A percentile compares a stretch with the other conserved stretches of the same genome.
Evolutionary conservation across 2,329 filamentous ascomycete species (phyloP).

Genomic region (Aaosphaeria arxii): DNA sequence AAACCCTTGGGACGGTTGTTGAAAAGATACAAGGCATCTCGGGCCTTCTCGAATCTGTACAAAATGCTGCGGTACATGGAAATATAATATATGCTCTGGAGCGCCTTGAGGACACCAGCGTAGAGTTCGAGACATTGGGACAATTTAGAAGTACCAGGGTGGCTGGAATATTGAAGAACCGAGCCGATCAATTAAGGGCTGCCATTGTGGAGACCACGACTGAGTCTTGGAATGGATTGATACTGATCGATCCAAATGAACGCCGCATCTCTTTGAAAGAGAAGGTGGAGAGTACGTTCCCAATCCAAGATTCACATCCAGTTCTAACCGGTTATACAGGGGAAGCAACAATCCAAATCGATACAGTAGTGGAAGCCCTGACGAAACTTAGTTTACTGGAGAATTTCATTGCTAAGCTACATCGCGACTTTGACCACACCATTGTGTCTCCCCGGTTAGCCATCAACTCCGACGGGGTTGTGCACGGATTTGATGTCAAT

Average conservation of each 20-base stretch:
- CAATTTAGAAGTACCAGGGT: slow-evolving; percentile 61
- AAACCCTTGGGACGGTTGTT: slow-evolving; percentile 49
- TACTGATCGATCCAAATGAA: slow-evolving; percentile 59
- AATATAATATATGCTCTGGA: slow-evolving; percentile 49
- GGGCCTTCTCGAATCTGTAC: slow-evolving; percentile 46
- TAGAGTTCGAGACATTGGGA: slow-evolving; percentile 58
- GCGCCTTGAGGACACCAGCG: slow-evolving; percentile 48
- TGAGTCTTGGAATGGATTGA: slow-evolving; percentile 67
- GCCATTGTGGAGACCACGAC: slow-evolving; percentile 65
- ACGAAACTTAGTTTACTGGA: slow-evolving; percentile 39
- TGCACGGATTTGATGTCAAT: slow-evolving; percentile 28
- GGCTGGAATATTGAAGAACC: slow-evolving; percentile 62
- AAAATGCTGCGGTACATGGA: slow-evolving; percentile 43
- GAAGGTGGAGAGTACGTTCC: slow-evolving; percentile 47
- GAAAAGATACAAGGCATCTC: slow-evolving; percentile 52
- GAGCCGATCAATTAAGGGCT: slow-evolving; percentile 64
- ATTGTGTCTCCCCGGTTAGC: slow-evolving; percentile 60
- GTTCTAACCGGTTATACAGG: background rate
- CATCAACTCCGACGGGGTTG: slow-evolving; percentile 30
- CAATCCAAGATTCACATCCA: background rate
- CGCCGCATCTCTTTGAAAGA: slow-evolving; percentile 57
- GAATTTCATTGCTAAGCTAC: slow-evolving; percentile 57
- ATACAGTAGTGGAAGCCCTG: slow-evolving; percentile 34
- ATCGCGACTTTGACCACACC: slow-evolving; percentile 60
- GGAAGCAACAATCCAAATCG: slow-evolving; percentile 20